Evolutionary conservation across 2,329 filamentous ascomycete genomes (phyloP), one percentile per base, ranked within the genome.

Genomic region (Fusarium sp.): DNA sequence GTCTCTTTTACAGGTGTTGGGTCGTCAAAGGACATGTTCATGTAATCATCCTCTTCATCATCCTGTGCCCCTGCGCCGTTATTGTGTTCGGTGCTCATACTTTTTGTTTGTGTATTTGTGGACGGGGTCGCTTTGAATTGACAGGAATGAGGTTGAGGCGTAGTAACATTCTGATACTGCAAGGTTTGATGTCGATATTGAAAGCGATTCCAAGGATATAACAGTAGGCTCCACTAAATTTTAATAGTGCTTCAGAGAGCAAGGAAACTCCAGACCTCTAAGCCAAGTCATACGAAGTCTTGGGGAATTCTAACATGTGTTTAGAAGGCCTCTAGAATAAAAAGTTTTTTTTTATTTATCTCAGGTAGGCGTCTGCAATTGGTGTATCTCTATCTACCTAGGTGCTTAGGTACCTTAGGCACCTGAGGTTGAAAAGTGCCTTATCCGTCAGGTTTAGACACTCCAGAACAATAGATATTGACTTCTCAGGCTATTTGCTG

Each of bases 21-120:
- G 33, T 97, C 93, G 24, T 89, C 87, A 79, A 99, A 95, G 20
- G 91, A 87, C 95, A 99, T 98, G 77, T 92, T 94, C 93, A 99
- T 97, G 86, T 99, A 98, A 82, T 99, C 96, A 72, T 98, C 95
- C 71, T 95, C 93, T 26, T 95, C 93, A 12, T 94, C 93, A 6
- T 87, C 75, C 14, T 73, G 61, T 44, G 68, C 68, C 22, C 58
- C 59, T 50, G 67, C 71, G 55, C 65, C 66, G 8, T 64, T 66
- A 11, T 65, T 58, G 33, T 70, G 62, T 20, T 62, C 54, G 12
- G 42, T 35, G 18, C 56, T 70, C 71, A 76, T 77, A 26, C 24
- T 58, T 42, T 8, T 31, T 15, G 12, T 28, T 36, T 14, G 10
- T 28, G 31, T 22, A 20, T n/a, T 14, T 10, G 14, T 30, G 16